Evolutionary conservation across 345 rosid genomes (phyloP), one percentile per base, ranked within the genome.

Genomic region (Populus alba): DNA sequence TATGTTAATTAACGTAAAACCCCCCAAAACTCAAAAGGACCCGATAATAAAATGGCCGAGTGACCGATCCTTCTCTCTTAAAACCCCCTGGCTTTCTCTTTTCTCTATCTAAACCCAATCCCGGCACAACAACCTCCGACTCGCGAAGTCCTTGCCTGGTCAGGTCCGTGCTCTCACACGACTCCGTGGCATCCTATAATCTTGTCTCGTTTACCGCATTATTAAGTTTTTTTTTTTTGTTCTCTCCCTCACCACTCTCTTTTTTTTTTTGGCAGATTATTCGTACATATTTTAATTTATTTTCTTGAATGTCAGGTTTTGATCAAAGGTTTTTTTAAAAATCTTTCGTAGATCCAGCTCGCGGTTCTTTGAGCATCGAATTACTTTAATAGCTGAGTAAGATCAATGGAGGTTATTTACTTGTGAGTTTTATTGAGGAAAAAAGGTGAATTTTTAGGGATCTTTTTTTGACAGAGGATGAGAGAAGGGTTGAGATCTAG

Each of bases 401-500:
- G 72, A 72, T 79, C 59, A 79, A 63, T 70, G 76, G 70, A 51
- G 23, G 16, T 70, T 63, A 62, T 39, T 77, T 73, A 41, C 29
- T 59, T 39, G 22, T 27, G 59, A 76, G 67, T 55, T 49, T 39
- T 71, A 68, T 77, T 78, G 62, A 62, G 67, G 57, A 51, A 33
- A 69, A 55, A 10, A 49, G 72, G 39, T 5, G 2, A 33, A 66
- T 20, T 68, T 68, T 57, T 73, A 68, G 70, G 83, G 81, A 67
- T 61, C 75, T 43, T 38, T 18, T 59, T 41, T 73, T 61, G 74
- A 59, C 33, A 74, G 70, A 66, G 76, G 23, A 83, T 91, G 92
- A 83, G 68, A 68, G 77, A 78, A 62, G 85, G 86, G 15, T 70
- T 87, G 89, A 77, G 89, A 79, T 88, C 91, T 1, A 43, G 77